Evolutionary conservation across 495 filamentous ascomycete genomes (phyloP), one percentile per base, ranked within the genome.

Genomic region (Aspergillus sparsus): DNA sequence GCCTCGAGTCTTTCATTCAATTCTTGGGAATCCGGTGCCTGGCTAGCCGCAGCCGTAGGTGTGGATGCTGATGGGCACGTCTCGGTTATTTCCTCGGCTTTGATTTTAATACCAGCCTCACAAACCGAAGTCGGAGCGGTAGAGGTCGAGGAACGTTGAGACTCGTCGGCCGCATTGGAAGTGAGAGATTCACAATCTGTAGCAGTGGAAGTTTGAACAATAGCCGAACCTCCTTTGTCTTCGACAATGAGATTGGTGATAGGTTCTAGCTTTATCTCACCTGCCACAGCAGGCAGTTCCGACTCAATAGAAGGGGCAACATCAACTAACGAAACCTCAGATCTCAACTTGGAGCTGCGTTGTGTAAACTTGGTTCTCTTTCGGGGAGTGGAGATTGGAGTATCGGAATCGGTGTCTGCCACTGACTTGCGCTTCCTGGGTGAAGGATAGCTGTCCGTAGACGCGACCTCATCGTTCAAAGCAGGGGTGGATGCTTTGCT

Each of bases 351-450:
- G 3, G 77, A 80, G 13, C 56, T 66, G 46, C 74, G 75, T 6
- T 64, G 71, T 31, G 69, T 66, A 57, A 78, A 79, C 44, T 77
- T 77, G 27, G 62, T 53, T 21, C 71, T 58, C 55, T 78, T 80
- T 27, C 66, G 68, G 12, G 77, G 74, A 7, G 73, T 76, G 6
- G 68, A 72, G 12, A 58, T 59, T 33, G 66, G 62, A 21, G 61
- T 70, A 6, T 75, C 77, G 7, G 65, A 70, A 6, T 82, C 78
- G n/a, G 65, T 49, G 2, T 74, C 74, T 0, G 68, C 65, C 10
- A 66, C 73, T 6, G 68, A 68, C 54, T 79, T 77, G 53, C 81
- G 80, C 66, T 83, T 84, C 46, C 67, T 73, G 35, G 67, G 63
- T 1, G 61, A 62, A 16, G 45, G 61, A 35, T 47, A 53, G 35